phyloP scores from a whole-genome alignment of 768 basidiomycete species.

The Royoungia palumana region DNA sequence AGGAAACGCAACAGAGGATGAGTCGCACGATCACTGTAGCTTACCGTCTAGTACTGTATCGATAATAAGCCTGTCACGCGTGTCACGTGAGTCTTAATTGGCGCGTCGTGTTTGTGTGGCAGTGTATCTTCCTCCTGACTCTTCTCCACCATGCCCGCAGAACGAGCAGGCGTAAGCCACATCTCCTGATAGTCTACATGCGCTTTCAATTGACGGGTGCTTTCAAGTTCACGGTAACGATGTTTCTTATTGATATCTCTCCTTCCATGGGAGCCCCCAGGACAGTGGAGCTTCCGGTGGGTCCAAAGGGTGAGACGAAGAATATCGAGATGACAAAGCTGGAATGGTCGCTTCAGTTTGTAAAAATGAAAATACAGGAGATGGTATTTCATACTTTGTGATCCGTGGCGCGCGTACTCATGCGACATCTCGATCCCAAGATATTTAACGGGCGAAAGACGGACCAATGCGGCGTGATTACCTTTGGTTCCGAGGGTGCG shows the following conservation, averaged over 20 bases:
- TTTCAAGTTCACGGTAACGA: constrained; percentile 73
- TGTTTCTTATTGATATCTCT: constrained; percentile 88
- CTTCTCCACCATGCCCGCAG: constrained; percentile 58
- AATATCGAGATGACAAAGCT: constrained; percentile 69
- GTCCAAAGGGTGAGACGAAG: constrained; percentile 47
- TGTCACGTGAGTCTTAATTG: constrained; percentile 33
- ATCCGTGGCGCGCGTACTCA: neutral
- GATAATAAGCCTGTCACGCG: constrained; percentile 19
- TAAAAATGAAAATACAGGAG: constrained; percentile 87
- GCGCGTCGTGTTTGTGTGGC: constrained; percentile 24
- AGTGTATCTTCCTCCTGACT: constrained; percentile 13
- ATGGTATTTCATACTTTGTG: constrained; percentile 52
- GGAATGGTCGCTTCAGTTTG: constrained; percentile 80
- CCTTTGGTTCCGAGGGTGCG: constrained; percentile 79
- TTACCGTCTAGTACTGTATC: constrained; percentile 4
- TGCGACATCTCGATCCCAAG: constrained; percentile 36
- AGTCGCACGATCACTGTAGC: neutral
- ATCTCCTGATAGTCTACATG: neutral
- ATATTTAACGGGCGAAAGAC: constrained; percentile 91
- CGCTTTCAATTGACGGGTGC: constrained; percentile 1
- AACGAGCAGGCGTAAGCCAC: constrained; percentile 70
- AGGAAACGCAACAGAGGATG: constrained; percentile 60
- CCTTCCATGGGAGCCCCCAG: constrained; percentile 74
- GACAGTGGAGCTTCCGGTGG: constrained; percentile 53
- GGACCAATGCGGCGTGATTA: constrained; percentile 86